phyloP scores from a whole-genome alignment of 2,329 filamentous ascomycete genomes.

The Blastomyces parvus region DNA sequence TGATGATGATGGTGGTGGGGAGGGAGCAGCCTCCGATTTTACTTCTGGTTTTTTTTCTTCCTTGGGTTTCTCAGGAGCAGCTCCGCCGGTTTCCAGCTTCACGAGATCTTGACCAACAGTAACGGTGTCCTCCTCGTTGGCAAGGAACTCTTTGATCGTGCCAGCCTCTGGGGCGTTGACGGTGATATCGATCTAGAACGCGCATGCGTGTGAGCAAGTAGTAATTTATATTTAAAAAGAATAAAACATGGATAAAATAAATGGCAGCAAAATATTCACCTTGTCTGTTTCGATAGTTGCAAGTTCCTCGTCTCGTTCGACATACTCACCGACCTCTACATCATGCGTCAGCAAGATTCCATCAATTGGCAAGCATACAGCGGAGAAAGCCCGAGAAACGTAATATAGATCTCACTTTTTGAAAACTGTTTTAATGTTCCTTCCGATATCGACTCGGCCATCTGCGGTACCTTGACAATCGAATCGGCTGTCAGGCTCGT shows the following conservation, averaged over 20 bases:
- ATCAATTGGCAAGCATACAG: neutral
- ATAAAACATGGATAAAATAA: neutral
- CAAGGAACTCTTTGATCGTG: slow-evolving; percentile 83
- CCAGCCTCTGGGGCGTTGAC: slow-evolving; percentile 90
- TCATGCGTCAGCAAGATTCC: neutral
- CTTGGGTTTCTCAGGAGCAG: slow-evolving; percentile 33
- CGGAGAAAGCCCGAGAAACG: slow-evolving; percentile 7
- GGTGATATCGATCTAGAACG: slow-evolving; percentile 74
- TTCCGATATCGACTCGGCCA: slow-evolving; percentile 98
- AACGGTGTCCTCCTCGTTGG: slow-evolving; percentile 89
- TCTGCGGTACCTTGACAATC: slow-evolving; percentile 86
- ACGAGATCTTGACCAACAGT: slow-evolving; percentile 86
- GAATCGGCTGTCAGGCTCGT: slow-evolving; percentile 53
- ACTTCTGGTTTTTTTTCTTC: slow-evolving; percentile 32
- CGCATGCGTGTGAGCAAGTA: slow-evolving; percentile 2
- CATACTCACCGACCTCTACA: slow-evolving; percentile 74
- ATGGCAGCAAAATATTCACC: slow-evolving; percentile 39
- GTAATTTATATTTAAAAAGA: neutral
- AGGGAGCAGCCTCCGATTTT: slow-evolving; percentile 16
- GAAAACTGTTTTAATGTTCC: slow-evolving; percentile 93
- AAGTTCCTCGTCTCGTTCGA: slow-evolving; percentile 94
- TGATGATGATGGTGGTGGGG: slow-evolving; percentile 16
- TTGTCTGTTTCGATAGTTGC: slow-evolving; percentile 99
- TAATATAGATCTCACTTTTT: slow-evolving; percentile 49
- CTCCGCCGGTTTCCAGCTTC: slow-evolving; percentile 70